Percentiles rank a stretch among this genome's conserved stretches.
Conservation (phyloP, 495 filamentous ascomycete species). For the Lasiosphaeria hispida region DNA sequence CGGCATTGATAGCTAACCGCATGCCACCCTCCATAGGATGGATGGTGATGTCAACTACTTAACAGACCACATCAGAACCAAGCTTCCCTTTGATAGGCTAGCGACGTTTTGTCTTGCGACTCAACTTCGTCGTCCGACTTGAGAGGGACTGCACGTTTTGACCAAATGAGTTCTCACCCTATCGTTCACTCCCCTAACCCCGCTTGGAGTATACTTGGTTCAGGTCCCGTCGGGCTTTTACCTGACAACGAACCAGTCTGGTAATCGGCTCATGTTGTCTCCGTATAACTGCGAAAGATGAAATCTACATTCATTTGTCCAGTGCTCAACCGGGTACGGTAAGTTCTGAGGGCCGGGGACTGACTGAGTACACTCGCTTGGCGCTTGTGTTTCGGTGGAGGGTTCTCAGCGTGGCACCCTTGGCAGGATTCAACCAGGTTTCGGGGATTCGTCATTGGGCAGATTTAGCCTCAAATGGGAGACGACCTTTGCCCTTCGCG, state of each 20-base stretch:
- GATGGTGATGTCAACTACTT: conserved; percentile 26
- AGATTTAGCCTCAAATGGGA: background rate
- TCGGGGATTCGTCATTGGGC: background rate
- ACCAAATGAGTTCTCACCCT: background rate
- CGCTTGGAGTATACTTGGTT: no score
- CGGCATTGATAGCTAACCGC: background rate
- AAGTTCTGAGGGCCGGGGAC: background rate
- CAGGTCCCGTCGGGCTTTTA: no score
- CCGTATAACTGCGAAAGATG: no score
- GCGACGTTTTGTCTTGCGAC: conserved; percentile 12
- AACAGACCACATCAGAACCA: background rate
- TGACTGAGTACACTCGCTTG: background rate
- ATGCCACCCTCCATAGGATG: background rate
- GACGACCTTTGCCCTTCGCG: background rate
- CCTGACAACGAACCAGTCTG: no score
- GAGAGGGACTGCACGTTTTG: no score
- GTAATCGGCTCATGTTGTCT: no score
- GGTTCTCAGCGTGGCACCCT: background rate
- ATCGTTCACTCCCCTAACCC: background rate
- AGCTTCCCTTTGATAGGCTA: conserved; percentile 20
- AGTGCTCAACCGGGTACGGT: background rate
- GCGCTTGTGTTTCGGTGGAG: no score
- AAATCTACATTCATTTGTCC: no score
- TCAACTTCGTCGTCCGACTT: background rate
- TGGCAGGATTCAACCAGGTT: conserved; percentile 11